Conservation (phyloP, 306 rosid species). For the Spatholobus suberectus region DNA sequence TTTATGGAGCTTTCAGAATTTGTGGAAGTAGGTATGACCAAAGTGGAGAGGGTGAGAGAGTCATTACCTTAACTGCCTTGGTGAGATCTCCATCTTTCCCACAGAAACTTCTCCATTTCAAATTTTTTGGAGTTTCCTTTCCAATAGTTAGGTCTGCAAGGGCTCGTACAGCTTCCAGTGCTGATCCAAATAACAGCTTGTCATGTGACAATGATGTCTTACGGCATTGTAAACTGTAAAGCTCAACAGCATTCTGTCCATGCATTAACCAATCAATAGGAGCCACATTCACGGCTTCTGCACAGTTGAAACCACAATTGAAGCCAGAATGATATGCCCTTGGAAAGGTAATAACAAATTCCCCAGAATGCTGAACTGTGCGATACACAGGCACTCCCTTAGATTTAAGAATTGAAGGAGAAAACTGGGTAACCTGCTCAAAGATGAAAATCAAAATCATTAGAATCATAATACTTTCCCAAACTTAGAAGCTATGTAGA, state of each 20-base stretch:
- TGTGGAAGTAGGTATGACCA: background rate
- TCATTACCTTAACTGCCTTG: constrained; percentile 73
- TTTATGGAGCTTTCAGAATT: background rate
- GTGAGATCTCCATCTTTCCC: constrained; percentile 89
- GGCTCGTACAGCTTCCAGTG: constrained; percentile 72
- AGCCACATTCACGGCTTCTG: constrained; percentile 98
- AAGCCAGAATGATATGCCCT: constrained; percentile 97
- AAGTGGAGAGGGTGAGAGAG: constrained; percentile 7
- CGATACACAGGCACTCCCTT: constrained; percentile 91
- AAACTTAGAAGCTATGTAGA: constrained; percentile 6
- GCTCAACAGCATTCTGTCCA: constrained; percentile 95
- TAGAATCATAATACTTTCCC: background rate
- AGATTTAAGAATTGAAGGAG: constrained; percentile 92
- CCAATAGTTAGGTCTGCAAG: constrained; percentile 59
- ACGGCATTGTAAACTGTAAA: constrained; percentile 80
- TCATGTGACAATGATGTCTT: constrained; percentile 96
- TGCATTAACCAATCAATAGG: constrained; percentile 96
- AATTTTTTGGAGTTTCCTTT: constrained; percentile 56
- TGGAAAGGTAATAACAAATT: constrained; percentile 95
- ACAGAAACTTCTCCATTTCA: constrained; percentile 67
- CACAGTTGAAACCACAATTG: constrained; percentile 98
- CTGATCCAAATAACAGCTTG: constrained; percentile 83
- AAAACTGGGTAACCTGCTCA: constrained; percentile 90
- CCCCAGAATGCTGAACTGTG: constrained; percentile 80
- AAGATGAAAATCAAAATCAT: constrained; percentile 38